These are phyloP conservation scores for Diaporthe amygdali DNA, from an alignment of 2,329 filamentous ascomycete species.

Conservation along the genomic window DNA sequence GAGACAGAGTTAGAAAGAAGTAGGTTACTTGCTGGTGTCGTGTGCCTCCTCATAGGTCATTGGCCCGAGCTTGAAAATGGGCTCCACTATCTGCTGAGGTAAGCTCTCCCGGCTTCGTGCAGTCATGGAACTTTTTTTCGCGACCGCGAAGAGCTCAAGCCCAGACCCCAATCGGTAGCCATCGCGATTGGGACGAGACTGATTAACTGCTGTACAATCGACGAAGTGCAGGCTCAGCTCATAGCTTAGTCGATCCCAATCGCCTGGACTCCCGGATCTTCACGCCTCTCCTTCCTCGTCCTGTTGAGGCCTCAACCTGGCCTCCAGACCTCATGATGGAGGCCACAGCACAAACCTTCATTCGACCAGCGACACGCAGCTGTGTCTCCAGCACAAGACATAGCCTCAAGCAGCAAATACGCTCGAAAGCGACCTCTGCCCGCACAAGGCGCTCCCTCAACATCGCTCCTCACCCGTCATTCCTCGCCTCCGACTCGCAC, in stretches of 20 bases:
- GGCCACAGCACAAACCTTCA: slow-evolving; percentile 18
- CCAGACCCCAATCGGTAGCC: slow-evolving; percentile 1
- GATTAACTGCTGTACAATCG: not conserved
- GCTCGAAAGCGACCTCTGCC: slow-evolving; percentile 55
- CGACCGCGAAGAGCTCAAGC: not conserved
- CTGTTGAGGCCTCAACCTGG: not conserved
- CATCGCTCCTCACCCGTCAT: slow-evolving; percentile 65
- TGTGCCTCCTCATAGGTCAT: not conserved
- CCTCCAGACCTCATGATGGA: slow-evolving; percentile 16
- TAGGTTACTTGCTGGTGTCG: not conserved
- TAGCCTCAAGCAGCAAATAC: slow-evolving; percentile 26
- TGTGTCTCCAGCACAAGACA: slow-evolving; percentile 18
- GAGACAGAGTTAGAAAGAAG: not conserved
- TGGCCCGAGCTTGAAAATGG: slow-evolving; percentile 12
- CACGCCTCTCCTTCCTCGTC: not conserved
- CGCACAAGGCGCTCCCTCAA: slow-evolving; percentile 64
- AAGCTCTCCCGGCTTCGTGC: not conserved
- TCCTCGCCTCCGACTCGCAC: slow-evolving; percentile 45
- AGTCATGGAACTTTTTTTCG: slow-evolving; percentile 24
- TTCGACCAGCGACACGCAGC: slow-evolving; percentile 18
- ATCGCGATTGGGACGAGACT: slow-evolving; percentile 21
- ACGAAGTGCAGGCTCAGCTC: not conserved
- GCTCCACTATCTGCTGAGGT: slow-evolving; percentile 14
- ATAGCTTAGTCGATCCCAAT: slow-evolving; percentile 4
- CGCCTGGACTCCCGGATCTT: slow-evolving; percentile 4